Conservation (phyloP, 2,329 filamentous ascomycete genomes). For the Ascochyta viciae-villosae region DNA sequence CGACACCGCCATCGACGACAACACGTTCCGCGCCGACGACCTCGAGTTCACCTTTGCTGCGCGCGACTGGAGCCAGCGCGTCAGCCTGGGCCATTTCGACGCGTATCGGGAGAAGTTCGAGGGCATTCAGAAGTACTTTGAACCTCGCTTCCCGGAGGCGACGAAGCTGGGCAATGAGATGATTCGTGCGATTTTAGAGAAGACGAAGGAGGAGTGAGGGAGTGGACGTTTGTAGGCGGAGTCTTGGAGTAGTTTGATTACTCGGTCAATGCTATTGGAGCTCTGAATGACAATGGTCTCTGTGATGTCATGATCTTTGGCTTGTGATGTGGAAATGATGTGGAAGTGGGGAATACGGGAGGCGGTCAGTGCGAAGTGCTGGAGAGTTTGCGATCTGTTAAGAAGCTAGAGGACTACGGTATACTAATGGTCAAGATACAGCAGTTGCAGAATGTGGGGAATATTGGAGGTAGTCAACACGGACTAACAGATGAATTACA, state of each 20-base stretch:
- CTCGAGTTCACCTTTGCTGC: constrained; percentile 98
- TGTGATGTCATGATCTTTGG: too few relatives aligned
- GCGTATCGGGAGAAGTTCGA: constrained; percentile 92
- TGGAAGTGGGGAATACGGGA: too few relatives aligned
- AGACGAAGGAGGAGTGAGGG: constrained; percentile 55
- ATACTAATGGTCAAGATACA: too few relatives aligned
- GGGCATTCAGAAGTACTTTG: constrained; percentile 88
- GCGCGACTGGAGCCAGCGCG: constrained; percentile 92
- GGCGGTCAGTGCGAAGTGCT: too few relatives aligned
- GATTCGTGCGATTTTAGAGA: constrained; percentile 94
- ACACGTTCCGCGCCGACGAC: constrained; percentile 92
- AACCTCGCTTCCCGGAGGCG: constrained; percentile 86
- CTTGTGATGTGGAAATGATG: too few relatives aligned
- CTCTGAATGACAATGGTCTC: background rate
- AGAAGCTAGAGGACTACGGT: too few relatives aligned
- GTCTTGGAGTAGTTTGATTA: background rate
- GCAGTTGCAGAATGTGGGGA: too few relatives aligned
- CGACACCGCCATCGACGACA: constrained; percentile 84
- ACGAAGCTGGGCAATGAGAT: constrained; percentile 91
- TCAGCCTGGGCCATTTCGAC: constrained; percentile 89
- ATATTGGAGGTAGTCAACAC: too few relatives aligned
- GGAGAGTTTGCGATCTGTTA: too few relatives aligned
- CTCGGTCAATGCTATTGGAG: background rate
- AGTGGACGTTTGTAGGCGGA: background rate
- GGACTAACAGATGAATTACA: too few relatives aligned